phyloP scores from a whole-genome alignment of 306 rosid species.

The Cucumis melo region DNA sequence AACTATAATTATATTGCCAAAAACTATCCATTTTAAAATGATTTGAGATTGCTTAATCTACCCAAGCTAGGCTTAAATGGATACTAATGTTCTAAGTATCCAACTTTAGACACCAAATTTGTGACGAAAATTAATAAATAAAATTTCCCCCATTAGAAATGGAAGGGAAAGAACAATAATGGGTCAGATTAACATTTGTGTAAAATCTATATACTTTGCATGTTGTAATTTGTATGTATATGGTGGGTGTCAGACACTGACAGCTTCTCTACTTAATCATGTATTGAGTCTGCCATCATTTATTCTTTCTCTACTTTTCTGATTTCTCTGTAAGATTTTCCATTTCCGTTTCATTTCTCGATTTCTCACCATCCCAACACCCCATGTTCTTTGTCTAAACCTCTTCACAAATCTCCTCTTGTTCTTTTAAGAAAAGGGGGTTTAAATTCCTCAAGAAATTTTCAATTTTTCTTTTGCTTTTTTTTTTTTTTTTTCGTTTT shows the following conservation, averaged over 20 bases:
- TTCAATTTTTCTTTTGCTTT: background rate
- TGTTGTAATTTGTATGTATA: background rate
- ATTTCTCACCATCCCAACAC: background rate
- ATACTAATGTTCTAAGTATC: background rate
- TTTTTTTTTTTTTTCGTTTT: background rate
- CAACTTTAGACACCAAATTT: background rate
- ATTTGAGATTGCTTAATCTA: no score
- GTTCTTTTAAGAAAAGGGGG: background rate
- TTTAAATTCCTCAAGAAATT: background rate
- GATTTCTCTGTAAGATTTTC: conserved; percentile 1
- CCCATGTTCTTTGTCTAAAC: background rate
- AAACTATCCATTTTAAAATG: no score
- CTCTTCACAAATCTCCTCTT: background rate
- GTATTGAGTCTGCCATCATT: conserved; percentile 22
- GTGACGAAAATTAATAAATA: background rate
- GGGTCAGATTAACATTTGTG: conserved; percentile 18
- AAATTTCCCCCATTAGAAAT: background rate
- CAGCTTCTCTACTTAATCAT: conserved; percentile 45
- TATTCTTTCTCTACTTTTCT: conserved; percentile 6
- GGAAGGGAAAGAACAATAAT: conserved; percentile 11
- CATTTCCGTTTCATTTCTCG: background rate
- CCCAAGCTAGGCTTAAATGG: background rate
- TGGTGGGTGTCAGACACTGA: conserved; percentile 48
- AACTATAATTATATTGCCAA: no score
- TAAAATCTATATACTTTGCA: background rate